phyloP scores from a whole-genome alignment of 225 moss, liverwort and hornwort species.

The Pseudisothecium myosuroides region DNA sequence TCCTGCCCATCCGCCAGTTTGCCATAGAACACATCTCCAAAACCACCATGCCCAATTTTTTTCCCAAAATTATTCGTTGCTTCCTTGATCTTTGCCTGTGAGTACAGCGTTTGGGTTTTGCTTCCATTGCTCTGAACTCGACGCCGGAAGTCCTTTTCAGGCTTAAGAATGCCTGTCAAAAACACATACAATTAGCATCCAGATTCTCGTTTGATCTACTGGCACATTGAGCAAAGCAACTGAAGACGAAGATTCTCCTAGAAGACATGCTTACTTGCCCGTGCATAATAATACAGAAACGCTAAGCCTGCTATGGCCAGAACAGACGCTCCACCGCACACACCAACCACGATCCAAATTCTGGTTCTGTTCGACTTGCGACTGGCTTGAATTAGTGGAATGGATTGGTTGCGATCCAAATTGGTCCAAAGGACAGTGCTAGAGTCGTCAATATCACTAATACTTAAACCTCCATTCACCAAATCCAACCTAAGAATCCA shows the following conservation, averaged over 20 bases:
- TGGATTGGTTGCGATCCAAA: background rate
- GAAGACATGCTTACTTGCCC: conserved; percentile 17
- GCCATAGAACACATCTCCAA: conserved; percentile 46
- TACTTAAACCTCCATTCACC: conserved; percentile 3
- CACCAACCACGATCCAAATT: conserved; percentile 16
- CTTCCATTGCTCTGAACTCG: conserved; percentile 11
- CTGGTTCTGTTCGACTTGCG: background rate
- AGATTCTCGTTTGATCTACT: background rate
- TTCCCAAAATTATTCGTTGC: conserved; percentile 38
- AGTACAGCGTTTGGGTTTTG: conserved; percentile 1
- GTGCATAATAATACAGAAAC: conserved; percentile 6
- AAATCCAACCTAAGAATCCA: conserved; percentile 12
- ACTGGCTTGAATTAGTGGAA: background rate
- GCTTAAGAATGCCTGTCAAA: conserved; percentile 10
- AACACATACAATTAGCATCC: background rate
- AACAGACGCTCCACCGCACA: conserved; percentile 3
- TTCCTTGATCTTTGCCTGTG: conserved; percentile 18
- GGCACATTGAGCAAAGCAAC: background rate
- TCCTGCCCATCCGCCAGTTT: conserved; percentile 36
- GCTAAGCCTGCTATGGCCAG: background rate
- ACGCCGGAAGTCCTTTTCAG: conserved; percentile 9
- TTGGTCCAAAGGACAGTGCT: conserved; percentile 5
- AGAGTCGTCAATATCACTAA: conserved; percentile 7
- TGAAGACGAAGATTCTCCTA: background rate
- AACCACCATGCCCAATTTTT: conserved; percentile 41